phyloP scores from a whole-genome alignment of 2,329 filamentous ascomycete species.

The Gnomoniopsis smithogilvyi region DNA sequence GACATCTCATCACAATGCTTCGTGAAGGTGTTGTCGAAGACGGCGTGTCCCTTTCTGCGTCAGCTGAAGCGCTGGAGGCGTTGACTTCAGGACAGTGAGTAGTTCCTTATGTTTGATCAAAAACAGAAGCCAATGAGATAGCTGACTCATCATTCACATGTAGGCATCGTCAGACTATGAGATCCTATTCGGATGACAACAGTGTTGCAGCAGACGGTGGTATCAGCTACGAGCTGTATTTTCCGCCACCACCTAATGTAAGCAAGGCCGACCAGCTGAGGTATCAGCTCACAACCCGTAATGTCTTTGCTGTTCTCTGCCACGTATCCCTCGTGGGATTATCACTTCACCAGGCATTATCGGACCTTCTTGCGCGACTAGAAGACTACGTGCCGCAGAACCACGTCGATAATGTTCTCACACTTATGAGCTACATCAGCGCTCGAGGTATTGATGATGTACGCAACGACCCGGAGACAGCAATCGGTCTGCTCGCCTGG shows the following conservation, averaged over 20 bases:
- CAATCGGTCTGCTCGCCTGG: slow-evolving; percentile 63
- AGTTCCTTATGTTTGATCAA: too few species aligned
- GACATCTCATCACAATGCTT: slow-evolving; percentile 49
- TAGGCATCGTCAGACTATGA: too few species aligned
- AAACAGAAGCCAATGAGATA: too few species aligned
- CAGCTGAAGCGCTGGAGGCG: slow-evolving; percentile 41
- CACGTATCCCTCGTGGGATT: slow-evolving; percentile 62
- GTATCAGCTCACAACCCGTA: slow-evolving; percentile 64
- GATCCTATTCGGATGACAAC: slow-evolving; percentile 42
- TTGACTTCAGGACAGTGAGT: slow-evolving; percentile 20
- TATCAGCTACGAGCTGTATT: slow-evolving; percentile 61
- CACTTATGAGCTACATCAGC: slow-evolving; percentile 59
- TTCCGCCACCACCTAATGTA: slow-evolving; percentile 52
- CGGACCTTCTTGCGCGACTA: slow-evolving; percentile 59
- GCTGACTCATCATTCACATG: too few species aligned
- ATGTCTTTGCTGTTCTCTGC: slow-evolving; percentile 65
- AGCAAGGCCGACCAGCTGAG: slow-evolving; percentile 47
- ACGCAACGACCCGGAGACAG: slow-evolving; percentile 55
- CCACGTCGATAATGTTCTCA: slow-evolving; percentile 53
- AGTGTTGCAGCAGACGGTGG: slow-evolving; percentile 47
- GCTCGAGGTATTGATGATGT: slow-evolving; percentile 62
- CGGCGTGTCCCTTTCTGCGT: slow-evolving; percentile 40
- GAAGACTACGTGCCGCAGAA: slow-evolving; percentile 52
- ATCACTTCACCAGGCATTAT: slow-evolving; percentile 60
- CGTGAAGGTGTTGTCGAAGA: slow-evolving; percentile 51